Base-by-base conservation (phyloP, 2,329 filamentous ascomycete species). In the Lachnellula subtilissima region DNA sequence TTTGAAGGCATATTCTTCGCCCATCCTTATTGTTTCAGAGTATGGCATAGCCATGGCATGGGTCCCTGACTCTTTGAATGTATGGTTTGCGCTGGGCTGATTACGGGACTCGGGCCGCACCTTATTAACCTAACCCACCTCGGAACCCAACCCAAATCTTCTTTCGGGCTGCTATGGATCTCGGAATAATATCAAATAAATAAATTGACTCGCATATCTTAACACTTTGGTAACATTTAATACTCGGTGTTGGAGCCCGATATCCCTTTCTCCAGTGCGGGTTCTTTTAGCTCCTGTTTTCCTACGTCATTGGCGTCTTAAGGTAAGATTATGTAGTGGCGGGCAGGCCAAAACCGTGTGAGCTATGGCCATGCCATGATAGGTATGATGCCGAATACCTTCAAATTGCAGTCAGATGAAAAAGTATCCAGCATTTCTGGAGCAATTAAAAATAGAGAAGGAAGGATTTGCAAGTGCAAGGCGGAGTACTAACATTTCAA, bases 301-400 rank as follows among this genome's bases (percentile, higher is more conserved):
- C 9, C 42, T 56, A 61, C 60, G 60, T 61, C 57, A 60, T 49
- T 37, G 55, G 39, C 23, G 23, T 49, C 25, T 48, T 53, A 19
- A 19, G 19, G 19, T 19, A 19, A 19, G 19, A 19, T 19, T 19
- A 19, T 19, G 19, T 19, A 52, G 50, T 46, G 49, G 49, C 57
- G 54, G 52, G 56, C 57, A 48, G 39, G 46, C n/a, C 28, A 28
- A 28, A 7, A 28, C 2, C 28, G 28, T 9, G 8, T 51, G 23
- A 43, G 35, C 28, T 8, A 32, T 25, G 48, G n/a, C 3, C 49
- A 51, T 42, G 4, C 37, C 28, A 32, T 6, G 49, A 22, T n/a
- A 15, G 49, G 15, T 22, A 51, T 28, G 28, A 17, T 43, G 36
- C 49, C 49, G 49, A 51, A 51, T 43, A 23, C 37, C 49, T 51